A percentile compares a stretch with the other conserved stretches of the same genome.
Conservation (phyloP, 1,139 yeast genomes). For the Saccharomyces hybrid region DNA sequence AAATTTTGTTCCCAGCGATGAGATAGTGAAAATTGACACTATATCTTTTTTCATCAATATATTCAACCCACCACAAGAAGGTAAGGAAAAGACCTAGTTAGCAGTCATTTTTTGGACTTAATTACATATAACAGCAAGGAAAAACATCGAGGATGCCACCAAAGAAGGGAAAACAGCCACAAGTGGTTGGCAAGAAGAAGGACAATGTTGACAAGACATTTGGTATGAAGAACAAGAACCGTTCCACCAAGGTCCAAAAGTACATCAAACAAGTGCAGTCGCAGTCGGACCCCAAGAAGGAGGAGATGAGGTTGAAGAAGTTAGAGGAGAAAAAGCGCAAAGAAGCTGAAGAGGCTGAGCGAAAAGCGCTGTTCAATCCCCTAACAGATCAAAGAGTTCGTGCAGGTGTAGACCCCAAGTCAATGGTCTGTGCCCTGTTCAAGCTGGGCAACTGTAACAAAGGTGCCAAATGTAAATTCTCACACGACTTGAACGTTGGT, state of each 20-base stretch:
- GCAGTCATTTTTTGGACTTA: not conserved
- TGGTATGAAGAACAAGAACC: slow-evolving; percentile 90
- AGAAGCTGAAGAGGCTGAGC: slow-evolving; percentile 82
- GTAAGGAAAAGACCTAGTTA: not conserved
- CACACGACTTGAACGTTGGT: slow-evolving; percentile 82
- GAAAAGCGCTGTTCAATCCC: slow-evolving; percentile 65
- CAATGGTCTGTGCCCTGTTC: slow-evolving; percentile 85
- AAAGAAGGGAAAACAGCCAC: slow-evolving; percentile 66
- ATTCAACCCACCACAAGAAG: not conserved
- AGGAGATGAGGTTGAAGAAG: slow-evolving; percentile 67
- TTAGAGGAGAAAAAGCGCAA: slow-evolving; percentile 88
- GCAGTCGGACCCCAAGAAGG: slow-evolving; percentile 63
- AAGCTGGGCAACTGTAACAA: slow-evolving; percentile 85
- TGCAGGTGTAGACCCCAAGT: slow-evolving; percentile 96
- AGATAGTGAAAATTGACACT: not conserved
- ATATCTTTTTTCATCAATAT: not conserved
- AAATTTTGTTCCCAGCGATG: not conserved
- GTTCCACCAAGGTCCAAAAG: slow-evolving; percentile 85
- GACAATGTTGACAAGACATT: slow-evolving; percentile 84
- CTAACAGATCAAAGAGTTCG: slow-evolving; percentile 81
- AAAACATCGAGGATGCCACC: slow-evolving; percentile 44
- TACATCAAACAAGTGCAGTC: slow-evolving; percentile 72
- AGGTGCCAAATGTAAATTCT: slow-evolving; percentile 88
- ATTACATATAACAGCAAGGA: not conserved
- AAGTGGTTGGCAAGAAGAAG: slow-evolving; percentile 62